Evolutionary conservation across 2,329 filamentous ascomycete species (phyloP).

Genomic region (Diaporthe nobilis): DNA sequence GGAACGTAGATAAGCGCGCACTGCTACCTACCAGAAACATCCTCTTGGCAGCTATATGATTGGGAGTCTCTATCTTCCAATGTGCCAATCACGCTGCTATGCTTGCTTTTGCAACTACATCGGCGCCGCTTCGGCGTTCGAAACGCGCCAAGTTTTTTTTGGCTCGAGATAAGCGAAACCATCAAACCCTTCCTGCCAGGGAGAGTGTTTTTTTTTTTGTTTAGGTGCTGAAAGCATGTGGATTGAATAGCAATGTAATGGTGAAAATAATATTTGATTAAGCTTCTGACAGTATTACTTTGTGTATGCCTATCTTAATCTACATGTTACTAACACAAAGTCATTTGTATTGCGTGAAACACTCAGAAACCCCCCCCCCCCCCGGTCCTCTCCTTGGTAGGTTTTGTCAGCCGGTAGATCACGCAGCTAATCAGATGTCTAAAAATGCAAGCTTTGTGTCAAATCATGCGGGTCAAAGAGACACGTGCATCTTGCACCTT

Average conservation of each 20-base stretch:
- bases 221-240: too few species aligned
- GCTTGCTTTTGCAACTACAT: neutral
- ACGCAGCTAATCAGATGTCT: neutral
- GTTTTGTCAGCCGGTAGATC: neutral
- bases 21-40: neutral
- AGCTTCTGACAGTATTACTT: too few species aligned
- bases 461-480: neutral
- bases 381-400: too few species aligned
- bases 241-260: too few species aligned
- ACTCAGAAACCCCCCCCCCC: too few species aligned
- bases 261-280: too few species aligned
- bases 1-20: neutral
- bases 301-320: too few species aligned
- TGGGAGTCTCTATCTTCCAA: neutral
- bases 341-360: too few species aligned
- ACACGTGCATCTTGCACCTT: neutral
- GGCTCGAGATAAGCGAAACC: conserved; percentile 2
- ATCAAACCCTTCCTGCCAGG: neutral
- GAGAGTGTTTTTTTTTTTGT: too few species aligned
- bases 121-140: neutral
- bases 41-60: neutral
- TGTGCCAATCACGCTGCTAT: neutral
- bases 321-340: too few species aligned
- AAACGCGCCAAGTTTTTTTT: neutral
- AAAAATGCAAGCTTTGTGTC: neutral